Evolutionary conservation across 305 asterid species (phyloP).

Genomic region (Lippia alba): DNA sequence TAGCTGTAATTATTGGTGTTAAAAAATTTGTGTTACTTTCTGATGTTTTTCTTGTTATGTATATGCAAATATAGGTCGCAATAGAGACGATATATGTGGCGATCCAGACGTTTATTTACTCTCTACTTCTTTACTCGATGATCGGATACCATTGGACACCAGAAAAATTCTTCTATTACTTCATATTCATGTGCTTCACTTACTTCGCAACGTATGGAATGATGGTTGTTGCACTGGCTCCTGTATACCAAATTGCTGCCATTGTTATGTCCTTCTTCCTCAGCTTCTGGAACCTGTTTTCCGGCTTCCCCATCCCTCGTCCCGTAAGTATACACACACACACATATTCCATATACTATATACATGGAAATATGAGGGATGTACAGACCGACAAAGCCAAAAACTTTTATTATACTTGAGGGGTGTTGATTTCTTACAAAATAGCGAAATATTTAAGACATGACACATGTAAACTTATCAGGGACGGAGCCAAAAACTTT

Average conservation of each 20-base stretch:
- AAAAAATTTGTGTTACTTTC: slow-evolving; percentile 44
- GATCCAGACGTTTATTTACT: slow-evolving; percentile 52
- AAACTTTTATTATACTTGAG: too few species aligned
- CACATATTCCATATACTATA: too few species aligned
- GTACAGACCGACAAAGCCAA: too few species aligned
- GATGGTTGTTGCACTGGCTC: slow-evolving; percentile 77
- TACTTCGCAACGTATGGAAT: slow-evolving; percentile 68
- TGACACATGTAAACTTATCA: too few species aligned
- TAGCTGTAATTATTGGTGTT: slow-evolving; percentile 84
- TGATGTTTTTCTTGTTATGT: slow-evolving; percentile 60
- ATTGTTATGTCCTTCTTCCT: slow-evolving; percentile 82
- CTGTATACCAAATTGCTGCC: slow-evolving; percentile 65
- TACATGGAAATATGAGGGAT: too few species aligned
- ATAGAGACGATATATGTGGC: slow-evolving; percentile 63
- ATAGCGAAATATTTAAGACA: too few species aligned
- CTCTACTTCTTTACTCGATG: slow-evolving; percentile 63
- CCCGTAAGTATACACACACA: slow-evolving; percentile 50
- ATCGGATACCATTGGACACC: slow-evolving; percentile 61
- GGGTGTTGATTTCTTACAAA: too few species aligned
- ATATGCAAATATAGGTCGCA: slow-evolving; percentile 45
- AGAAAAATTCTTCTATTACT: slow-evolving; percentile 59
- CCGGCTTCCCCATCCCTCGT: slow-evolving; percentile 82
- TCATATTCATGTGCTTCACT: slow-evolving; percentile 61
- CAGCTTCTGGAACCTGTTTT: slow-evolving; percentile 93
- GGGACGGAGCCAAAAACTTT: too few species aligned